Evolutionary conservation across 768 basidiomycete species (phyloP).

Genomic region (Artomyces pyxidatus): DNA sequence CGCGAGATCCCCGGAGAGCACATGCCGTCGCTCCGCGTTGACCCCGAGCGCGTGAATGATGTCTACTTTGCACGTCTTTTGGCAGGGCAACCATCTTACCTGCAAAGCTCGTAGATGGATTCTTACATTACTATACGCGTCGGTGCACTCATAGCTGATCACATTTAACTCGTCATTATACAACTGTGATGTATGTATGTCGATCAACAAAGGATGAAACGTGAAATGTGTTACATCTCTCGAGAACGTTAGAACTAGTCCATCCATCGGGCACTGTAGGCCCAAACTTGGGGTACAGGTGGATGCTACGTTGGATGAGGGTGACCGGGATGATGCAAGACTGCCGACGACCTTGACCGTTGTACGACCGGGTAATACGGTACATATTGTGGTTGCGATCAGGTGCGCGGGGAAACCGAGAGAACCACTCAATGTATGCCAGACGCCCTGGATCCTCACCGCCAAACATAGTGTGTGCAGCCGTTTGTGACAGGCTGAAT

Average conservation of each 20-base stretch:
- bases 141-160: too few species aligned
- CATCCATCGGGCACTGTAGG: constrained; percentile 2
- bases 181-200: constrained; percentile 3
- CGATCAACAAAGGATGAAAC: constrained; percentile 8
- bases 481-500: neutral
- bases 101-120: too few species aligned
- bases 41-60: too few species aligned
- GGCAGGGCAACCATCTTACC: too few species aligned
- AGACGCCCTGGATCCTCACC: neutral
- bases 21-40: too few species aligned
- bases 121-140: too few species aligned
- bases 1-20: too few species aligned
- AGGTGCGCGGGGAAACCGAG: neutral
- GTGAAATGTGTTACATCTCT: constrained; percentile 4
- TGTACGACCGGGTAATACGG: neutral
- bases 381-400: neutral
- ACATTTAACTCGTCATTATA: too few species aligned
- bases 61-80: too few species aligned
- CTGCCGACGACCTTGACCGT: neutral
- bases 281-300: constrained; percentile 6
- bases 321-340: constrained; percentile 5
- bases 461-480: neutral
- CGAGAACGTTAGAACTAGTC: constrained; percentile 10
- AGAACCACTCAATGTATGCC: constrained; percentile 3
- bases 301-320: constrained; percentile 6